A percentile compares a stretch with the other conserved stretches of the same genome.
Evolutionary conservation across 176 grass and related monocot genomes (phyloP).

Genomic region (Guadua angustifolia): DNA sequence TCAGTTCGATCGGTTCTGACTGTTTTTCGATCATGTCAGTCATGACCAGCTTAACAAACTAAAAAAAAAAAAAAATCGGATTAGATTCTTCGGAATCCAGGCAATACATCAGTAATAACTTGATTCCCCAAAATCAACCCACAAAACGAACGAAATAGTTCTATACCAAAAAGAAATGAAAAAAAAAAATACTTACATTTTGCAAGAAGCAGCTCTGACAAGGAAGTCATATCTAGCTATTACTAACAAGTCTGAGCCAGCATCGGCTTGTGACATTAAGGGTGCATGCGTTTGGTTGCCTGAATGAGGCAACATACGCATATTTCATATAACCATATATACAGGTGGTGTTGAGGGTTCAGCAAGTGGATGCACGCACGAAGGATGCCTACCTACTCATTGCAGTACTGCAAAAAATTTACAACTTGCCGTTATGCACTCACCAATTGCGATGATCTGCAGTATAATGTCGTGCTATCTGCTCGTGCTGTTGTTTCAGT

Average conservation of each 20-base stretch:
- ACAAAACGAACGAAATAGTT: background rate
- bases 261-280: background rate
- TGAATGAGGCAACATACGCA: background rate
- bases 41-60: background rate
- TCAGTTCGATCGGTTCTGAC: background rate
- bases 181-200: background rate
- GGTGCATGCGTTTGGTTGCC: too few relatives aligned
- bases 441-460: background rate
- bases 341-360: constrained; percentile 10
- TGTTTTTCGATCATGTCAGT: too few relatives aligned
- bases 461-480: background rate
- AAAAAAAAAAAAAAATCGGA: background rate
- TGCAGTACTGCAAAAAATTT: constrained; percentile 1
- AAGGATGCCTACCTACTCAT: constrained; percentile 3
- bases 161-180: too few relatives aligned
- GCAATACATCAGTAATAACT: background rate
- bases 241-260: background rate
- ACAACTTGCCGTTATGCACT: constrained; percentile 21
- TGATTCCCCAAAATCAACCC: background rate
- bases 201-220: constrained; percentile 1
- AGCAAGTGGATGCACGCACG: background rate
- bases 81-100: background rate
- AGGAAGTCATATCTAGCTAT: background rate
- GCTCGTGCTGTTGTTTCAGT: background rate
- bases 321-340: background rate